A percentile compares a stretch with the other conserved stretches of the same genome.
phyloP scores from a whole-genome alignment of 75 land plant genomes.

The Azolla pinnata region DNA sequence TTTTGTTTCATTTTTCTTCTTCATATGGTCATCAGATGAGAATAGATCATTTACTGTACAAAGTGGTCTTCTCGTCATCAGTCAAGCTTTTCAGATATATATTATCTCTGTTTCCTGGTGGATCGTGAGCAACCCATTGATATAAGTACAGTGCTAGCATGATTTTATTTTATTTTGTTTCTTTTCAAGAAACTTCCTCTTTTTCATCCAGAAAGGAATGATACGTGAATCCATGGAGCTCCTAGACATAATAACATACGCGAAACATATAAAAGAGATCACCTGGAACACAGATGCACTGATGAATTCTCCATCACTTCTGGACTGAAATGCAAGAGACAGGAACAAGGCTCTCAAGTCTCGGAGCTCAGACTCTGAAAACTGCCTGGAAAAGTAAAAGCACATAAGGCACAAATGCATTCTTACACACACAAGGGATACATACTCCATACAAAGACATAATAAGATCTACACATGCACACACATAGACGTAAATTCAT shows the following conservation, averaged over 20 bases:
- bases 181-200: no score
- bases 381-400: slow-evolving; percentile 30
- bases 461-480: not conserved
- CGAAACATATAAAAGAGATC: no score
- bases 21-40: not conserved
- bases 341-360: slow-evolving; percentile 45
- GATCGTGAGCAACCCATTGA: not conserved
- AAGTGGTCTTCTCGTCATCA: not conserved
- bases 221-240: no score
- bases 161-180: not conserved
- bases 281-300: slow-evolving; percentile 72
- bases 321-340: slow-evolving; percentile 64
- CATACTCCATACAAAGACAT: not conserved
- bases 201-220: no score
- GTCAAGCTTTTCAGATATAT: not conserved
- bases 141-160: not conserved
- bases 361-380: slow-evolving; percentile 37
- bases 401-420: not conserved
- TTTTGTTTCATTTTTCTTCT: no score
- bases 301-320: slow-evolving; percentile 38
- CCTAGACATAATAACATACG: no score
- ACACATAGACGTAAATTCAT: not conserved
- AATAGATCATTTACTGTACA: not conserved
- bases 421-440: not conserved
- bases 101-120: not conserved